phyloP scores from a whole-genome alignment of 2,329 filamentous ascomycete genomes.

The Penicillium decumbens region DNA sequence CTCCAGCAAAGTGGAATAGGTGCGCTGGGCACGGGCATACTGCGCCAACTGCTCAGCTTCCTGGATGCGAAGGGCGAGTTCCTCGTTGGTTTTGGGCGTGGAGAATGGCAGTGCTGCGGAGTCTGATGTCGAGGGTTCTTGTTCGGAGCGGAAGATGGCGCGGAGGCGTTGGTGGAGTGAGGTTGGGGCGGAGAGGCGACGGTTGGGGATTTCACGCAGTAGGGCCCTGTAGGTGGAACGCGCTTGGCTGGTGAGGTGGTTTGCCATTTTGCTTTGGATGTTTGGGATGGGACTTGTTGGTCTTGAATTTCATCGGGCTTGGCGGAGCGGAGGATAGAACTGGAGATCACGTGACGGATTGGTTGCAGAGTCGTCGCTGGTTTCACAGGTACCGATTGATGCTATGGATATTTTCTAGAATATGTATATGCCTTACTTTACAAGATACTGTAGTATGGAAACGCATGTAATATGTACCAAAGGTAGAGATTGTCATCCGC shows the following conservation, averaged over 20 bases:
- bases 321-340: not conserved
- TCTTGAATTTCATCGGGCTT: not conserved
- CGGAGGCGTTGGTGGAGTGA: constrained; percentile 68
- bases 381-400: too few relatives aligned
- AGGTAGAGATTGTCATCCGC: constrained; percentile 9
- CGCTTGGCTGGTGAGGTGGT: constrained; percentile 37
- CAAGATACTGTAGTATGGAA: not conserved
- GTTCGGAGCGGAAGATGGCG: constrained; percentile 50
- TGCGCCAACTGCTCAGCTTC: constrained; percentile 72
- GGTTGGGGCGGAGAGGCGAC: constrained; percentile 58
- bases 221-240: constrained; percentile 82
- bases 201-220: constrained; percentile 81
- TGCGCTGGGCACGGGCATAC: constrained; percentile 80
- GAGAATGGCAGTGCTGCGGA: constrained; percentile 15
- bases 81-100: constrained; percentile 6
- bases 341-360: constrained; percentile 4
- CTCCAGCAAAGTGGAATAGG: constrained; percentile 75
- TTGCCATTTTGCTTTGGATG: constrained; percentile 16
- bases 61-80: constrained; percentile 32
- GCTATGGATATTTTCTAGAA: too few relatives aligned
- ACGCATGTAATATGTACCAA: constrained; percentile 11
- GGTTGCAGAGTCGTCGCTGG: too few relatives aligned
- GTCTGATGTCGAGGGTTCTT: constrained; percentile 15
- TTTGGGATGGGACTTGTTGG: not conserved
- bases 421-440: too few relatives aligned